These are phyloP conservation scores for Neostapfia colusana DNA, from an alignment of 176 grass and related monocot species.

Conservation along the genomic window DNA sequence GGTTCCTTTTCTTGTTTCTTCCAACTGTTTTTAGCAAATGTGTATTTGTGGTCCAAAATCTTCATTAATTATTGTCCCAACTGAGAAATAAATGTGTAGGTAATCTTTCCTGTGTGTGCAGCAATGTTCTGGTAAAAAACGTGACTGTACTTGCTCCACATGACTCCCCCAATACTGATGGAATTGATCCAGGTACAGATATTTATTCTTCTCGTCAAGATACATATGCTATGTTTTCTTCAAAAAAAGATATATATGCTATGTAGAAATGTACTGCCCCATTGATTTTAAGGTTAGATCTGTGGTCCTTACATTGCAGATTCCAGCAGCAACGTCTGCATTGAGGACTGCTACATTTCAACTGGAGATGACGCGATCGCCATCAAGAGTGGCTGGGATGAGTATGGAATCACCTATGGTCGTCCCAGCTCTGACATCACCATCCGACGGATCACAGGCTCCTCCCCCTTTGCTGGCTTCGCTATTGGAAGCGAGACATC, in stretches of 20 bases:
- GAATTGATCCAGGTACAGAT: constrained; percentile 79
- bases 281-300: not conserved
- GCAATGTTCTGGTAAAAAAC: constrained; percentile 86
- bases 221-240: too few species aligned
- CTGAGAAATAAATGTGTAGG: constrained; percentile 38
- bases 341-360: constrained; percentile 89
- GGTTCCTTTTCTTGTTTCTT: constrained; percentile 29
- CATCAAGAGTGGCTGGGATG: constrained; percentile 96
- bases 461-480: constrained; percentile 70
- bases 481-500: constrained; percentile 81
- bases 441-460: constrained; percentile 65
- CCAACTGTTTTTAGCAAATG: constrained; percentile 30
- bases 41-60: constrained; percentile 28
- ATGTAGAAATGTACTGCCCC: not conserved
- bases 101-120: constrained; percentile 45
- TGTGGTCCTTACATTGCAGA: constrained; percentile 49
- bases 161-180: constrained; percentile 93
- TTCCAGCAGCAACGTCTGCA: constrained; percentile 85
- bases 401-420: constrained; percentile 77
- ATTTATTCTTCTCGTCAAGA: constrained; percentile 26
- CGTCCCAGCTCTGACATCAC: constrained; percentile 72
- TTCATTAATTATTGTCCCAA: constrained; percentile 27
- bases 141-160: constrained; percentile 83
- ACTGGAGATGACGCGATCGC: constrained; percentile 83
- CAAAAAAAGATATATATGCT: constrained; percentile 22